Conservation (phyloP, 148 eudicot species). For the Cornus controversa region DNA sequence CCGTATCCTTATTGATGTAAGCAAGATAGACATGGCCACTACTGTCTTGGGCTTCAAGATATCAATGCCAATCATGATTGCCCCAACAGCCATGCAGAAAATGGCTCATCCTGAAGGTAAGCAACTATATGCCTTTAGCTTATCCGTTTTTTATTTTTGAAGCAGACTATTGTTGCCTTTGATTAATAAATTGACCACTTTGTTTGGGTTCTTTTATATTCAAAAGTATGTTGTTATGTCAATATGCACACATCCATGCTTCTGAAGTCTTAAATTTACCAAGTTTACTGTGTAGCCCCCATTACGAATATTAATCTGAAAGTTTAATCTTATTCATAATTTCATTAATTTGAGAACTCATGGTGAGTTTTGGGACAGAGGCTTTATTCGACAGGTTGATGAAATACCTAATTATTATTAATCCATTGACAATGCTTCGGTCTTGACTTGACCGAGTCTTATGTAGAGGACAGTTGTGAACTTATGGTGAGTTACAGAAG, state of each 20-base stretch:
- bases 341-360: not conserved
- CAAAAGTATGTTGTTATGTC: not conserved
- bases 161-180: not conserved
- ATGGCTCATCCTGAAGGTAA: conserved; percentile 98
- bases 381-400: too few relatives aligned
- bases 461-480: not conserved
- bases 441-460: not conserved
- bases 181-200: not conserved
- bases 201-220: not conserved
- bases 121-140: not conserved
- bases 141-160: not conserved
- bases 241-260: not conserved
- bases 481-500: not conserved
- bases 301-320: too few relatives aligned
- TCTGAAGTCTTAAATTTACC: not conserved
- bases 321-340: too few relatives aligned
- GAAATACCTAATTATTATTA: too few relatives aligned
- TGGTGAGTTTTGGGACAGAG: not conserved
- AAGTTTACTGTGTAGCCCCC: not conserved
- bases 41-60: conserved; percentile 86
- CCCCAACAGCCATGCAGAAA: conserved; percentile 96
- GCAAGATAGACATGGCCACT: conserved; percentile 79
- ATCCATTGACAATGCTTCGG: not conserved
- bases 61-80: conserved; percentile 95
- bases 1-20: conserved; percentile 90